Evolutionary conservation across 1,139 yeast genomes (phyloP), one percentile per base, ranked within the genome.

Genomic region (Wickerhamomyces sp.): DNA sequence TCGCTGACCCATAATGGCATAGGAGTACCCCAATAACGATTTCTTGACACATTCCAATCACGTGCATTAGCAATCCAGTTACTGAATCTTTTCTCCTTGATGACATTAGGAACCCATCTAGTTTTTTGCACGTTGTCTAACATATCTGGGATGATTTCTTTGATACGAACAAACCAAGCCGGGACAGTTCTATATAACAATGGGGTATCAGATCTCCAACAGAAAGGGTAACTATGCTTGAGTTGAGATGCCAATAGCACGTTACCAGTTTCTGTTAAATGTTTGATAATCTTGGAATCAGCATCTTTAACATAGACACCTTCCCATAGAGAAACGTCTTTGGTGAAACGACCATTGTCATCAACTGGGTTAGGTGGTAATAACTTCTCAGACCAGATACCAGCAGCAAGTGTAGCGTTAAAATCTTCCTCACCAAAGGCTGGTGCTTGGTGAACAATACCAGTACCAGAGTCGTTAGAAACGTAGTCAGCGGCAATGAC

Each of bases 201-300:
- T 38, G 99, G 99, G 30, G 99, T 94, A 62, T 92, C 98, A 4
- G 97, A 90, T 76, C 99, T 84, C 99, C 99, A 92, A 71, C 99
- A 92, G 82, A 92, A 92, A 56, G 99, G 98, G 65, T 92, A 92
- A 64, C 95, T 84, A 75, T 92, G 99, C 70, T 81, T 81, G 48
- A 92, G 72, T 71, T 92, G 97, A 35, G 88, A 72, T 45, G 80
- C 83, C 36, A 81, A 77, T 53, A 92, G 70, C 33, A 94, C 54
- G 54, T 84, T 77, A 38, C 95, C 97, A 33, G 72, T 65, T 43
- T 79, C 88, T 47, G 94, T 86, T 60, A 92, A 74, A 51, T 73
- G 68, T 67, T 89, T 90, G 64, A 92, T 89, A 59, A 92, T 90
- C 58, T 76, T 75, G 58, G 89, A 83, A 66, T 92, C 98, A 35